These are phyloP conservation scores for Penium margaritaceum DNA, from an alignment of 139 green algal genomes.

Conservation along the genomic window DNA sequence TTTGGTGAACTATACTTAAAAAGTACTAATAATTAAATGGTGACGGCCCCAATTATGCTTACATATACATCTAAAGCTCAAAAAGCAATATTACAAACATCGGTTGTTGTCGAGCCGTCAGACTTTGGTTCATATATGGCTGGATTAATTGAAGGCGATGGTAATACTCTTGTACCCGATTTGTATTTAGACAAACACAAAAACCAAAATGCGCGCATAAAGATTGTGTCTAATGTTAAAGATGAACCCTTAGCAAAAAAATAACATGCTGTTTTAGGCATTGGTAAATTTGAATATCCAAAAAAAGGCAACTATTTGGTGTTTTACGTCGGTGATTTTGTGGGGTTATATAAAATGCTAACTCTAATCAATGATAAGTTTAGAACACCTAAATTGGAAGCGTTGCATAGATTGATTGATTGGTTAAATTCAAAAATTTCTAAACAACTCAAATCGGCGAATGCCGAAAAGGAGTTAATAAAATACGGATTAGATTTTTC, in stretches of 20 bases:
- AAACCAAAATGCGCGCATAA: neutral
- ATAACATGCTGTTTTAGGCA: too few relatives aligned
- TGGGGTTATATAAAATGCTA: neutral
- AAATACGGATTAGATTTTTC: neutral
- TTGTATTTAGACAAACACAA: neutral
- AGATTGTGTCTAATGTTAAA: neutral
- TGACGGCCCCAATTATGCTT: too few relatives aligned
- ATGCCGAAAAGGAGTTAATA: neutral
- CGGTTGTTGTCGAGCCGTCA: too few relatives aligned
- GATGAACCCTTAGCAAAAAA: too few relatives aligned
- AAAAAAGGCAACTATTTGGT: neutral
- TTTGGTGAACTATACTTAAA: slow-evolving; percentile 21
- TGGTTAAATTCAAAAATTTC: neutral
- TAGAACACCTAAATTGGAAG: neutral
- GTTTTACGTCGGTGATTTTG: neutral
- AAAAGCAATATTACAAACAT: too few relatives aligned
- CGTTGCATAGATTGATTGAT: neutral
- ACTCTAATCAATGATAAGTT: neutral
- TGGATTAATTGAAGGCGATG: neutral
- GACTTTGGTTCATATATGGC: neutral
- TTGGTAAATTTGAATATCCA: too few relatives aligned
- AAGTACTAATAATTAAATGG: too few relatives aligned
- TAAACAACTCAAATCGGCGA: neutral
- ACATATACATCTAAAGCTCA: too few relatives aligned
- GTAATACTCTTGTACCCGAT: neutral